phyloP scores from a whole-genome alignment of 257 asterid genomes.

The Cinchona pubescens region DNA sequence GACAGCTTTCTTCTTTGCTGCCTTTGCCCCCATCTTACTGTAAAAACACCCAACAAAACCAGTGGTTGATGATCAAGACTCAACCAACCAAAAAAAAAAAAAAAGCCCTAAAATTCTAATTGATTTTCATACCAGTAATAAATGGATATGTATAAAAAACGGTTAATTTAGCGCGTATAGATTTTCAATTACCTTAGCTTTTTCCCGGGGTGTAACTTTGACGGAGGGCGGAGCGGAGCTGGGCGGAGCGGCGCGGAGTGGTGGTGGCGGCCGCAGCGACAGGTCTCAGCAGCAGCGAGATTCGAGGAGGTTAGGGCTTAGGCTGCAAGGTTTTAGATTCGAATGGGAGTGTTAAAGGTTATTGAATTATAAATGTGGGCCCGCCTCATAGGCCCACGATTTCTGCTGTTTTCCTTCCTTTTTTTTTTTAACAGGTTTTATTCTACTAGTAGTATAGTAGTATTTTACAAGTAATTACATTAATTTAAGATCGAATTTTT shows the following conservation, averaged over 20 bases:
- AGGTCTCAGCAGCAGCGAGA: not conserved
- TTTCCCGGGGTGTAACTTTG: not conserved
- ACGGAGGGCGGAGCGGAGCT: not conserved
- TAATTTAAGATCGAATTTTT: too few species aligned
- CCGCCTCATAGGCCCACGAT: not conserved
- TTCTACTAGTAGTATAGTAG: too few species aligned
- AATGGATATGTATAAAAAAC: not conserved
- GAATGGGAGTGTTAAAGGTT: too few species aligned
- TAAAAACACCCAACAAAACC: not conserved
- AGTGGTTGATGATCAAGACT: too few species aligned
- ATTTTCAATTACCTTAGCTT: not conserved
- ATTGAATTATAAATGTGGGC: not conserved
- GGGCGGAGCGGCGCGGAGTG: not conserved
- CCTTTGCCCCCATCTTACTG: conserved; percentile 23
- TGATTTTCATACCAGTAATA: too few species aligned
- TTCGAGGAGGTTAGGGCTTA: not conserved
- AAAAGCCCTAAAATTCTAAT: not conserved
- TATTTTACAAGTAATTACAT: too few species aligned
- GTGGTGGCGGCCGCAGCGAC: not conserved
- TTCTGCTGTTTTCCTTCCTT: not conserved
- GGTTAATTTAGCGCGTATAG: not conserved
- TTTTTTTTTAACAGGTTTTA: too few species aligned
- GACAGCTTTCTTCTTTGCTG: conserved; percentile 46
- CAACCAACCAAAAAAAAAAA: too few species aligned
- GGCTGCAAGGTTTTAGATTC: not conserved